phyloP scores from a whole-genome alignment of 371 early-diverging fungal species.

The Fennellomyces sp. region DNA sequence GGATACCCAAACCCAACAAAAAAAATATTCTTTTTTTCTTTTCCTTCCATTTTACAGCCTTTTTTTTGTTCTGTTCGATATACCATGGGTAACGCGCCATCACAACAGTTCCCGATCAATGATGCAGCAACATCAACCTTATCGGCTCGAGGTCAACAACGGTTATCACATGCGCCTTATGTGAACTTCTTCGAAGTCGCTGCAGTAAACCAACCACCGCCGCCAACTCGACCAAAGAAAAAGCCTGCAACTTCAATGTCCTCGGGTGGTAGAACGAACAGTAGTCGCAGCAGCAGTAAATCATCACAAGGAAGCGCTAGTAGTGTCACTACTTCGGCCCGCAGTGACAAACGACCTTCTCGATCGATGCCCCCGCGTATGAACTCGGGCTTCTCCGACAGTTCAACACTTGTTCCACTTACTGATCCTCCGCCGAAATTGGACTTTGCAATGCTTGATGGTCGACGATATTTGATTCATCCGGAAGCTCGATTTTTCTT shows the following conservation, averaged over 20 bases:
- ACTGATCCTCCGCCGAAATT: not conserved
- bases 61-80: not conserved
- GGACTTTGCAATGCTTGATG: constrained; percentile 11
- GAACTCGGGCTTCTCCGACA: not conserved
- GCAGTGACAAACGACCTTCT: constrained; percentile 8
- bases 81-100: constrained; percentile 26
- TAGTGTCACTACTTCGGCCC: not conserved
- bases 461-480: constrained; percentile 14
- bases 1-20: too few species aligned
- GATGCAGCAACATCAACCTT: constrained; percentile 18
- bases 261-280: constrained; percentile 6
- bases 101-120: constrained; percentile 12
- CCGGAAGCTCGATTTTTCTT: constrained; percentile 14
- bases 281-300: constrained; percentile 7
- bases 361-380: not conserved
- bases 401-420: not conserved
- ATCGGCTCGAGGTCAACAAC: constrained; percentile 21
- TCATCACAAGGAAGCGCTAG: not conserved
- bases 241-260: not conserved
- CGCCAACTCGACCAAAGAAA: constrained; percentile 10
- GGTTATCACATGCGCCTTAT: constrained; percentile 21
- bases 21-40: constrained; percentile 4
- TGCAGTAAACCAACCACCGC: constrained; percentile 10
- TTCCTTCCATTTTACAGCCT: not conserved
- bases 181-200: constrained; percentile 22